Evolutionary conservation across 257 asterid genomes (phyloP), one percentile per base, ranked within the genome.

Genomic region (Perilla frutescens): DNA sequence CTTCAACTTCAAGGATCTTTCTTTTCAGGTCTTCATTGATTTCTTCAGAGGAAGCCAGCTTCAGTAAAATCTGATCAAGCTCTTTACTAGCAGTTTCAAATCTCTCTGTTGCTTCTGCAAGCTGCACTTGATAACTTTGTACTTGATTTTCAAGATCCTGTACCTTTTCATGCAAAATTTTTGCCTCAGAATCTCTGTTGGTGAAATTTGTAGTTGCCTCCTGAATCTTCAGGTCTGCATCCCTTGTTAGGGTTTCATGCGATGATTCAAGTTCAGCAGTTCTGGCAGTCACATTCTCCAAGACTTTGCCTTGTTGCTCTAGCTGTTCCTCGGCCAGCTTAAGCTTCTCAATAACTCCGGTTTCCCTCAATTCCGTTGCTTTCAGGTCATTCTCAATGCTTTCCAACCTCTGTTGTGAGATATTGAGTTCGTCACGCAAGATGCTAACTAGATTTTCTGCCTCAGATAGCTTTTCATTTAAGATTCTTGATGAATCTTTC

Each of bases 271-370:
- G 87, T 75, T 91, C 97, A 20, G 81, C 68, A 63, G 80, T 84
- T 78, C 90, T 79, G 4, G 87, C 65, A 13, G 81, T 87, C 73
- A 84, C 91, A 65, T 83, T 74, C 83, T 85, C 96, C 88, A 90
- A 67, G 57, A 73, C 70, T 43, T 72, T 77, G 63, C 81, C 86
- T 62, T 88, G 90, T 73, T 82, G 81, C 81, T 87, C 91, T 5
- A 89, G 81, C 81, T 85, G 86, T 72, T 89, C 96, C 81, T 93
- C 96, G 0, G 91, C 89, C 63, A 83, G 78, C 83, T 87, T 89
- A 11, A 91, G 97, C 87, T 88, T 90, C 81, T 83, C 89, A 66
- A 72, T 66, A 47, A 83, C 79, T 72, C 83, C 88, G 43, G 76
- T 72, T 68, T 94, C 96, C 76, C 82, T 91, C 72, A 74, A 62